Base-by-base conservation (phyloP, 2,329 filamentous ascomycete genomes). In the Aspergillus fischeri region DNA sequence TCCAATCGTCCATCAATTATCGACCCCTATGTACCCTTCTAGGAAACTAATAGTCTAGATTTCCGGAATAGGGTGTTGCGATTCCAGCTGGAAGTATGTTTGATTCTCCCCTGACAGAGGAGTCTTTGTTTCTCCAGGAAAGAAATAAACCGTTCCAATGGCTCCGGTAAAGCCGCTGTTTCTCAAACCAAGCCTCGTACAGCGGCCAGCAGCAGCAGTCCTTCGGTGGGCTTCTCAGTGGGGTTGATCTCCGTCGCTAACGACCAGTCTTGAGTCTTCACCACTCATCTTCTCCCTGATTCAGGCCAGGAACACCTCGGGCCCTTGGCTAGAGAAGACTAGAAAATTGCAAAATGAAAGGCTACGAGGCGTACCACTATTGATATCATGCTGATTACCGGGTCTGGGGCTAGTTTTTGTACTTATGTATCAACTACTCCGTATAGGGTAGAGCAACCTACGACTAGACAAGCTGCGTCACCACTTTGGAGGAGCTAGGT, bases 221-320 rank as follows among this genome's bases (percentile, higher is more conserved):
- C 61, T 58, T 53, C 52, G 57, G 61, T 64, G 60, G 63, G 53
- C 59, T 63, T 48, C 48, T 53, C 47, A 58, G 63, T 63, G 64
- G 64, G 58, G 64, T 57, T 57, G 64, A 66, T 66, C 64, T 66
- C 64, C 63, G 55, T 56, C 53, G 42, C 55, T 52, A 53, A 59
- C 63, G 55, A 56, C 64, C 61, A 65, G 59, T 65, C 60, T 57
- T 62, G 54, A 58, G 59, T 65, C 60, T 57, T 62, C 54, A 57
- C 63, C 62, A 63, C 59, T 60, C 61, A 61, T 60, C 62, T 51
- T 24, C 63, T 60, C 58, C 59, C 61, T 59, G 59, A 54, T 60
- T 61, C 59, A 60, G 56, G 54, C 58, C 64, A 63, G 61, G 64
- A 65, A 66, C 64, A 66, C 61, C 62, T 65, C 58, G 59, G 63